Conservation (phyloP, 352 stramenopile species). For the Pythium coloratum region DNA sequence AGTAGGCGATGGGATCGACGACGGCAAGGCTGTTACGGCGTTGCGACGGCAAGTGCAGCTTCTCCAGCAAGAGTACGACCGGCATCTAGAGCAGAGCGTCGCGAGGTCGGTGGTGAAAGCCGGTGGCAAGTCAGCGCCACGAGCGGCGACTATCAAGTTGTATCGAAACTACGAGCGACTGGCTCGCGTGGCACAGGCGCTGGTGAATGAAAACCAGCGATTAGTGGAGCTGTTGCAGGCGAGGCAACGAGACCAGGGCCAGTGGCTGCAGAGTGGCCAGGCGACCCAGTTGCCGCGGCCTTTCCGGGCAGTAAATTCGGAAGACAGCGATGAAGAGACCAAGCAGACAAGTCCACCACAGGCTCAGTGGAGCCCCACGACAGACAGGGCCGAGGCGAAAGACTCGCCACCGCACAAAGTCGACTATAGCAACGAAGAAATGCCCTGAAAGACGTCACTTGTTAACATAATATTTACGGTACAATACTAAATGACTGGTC, state of each 20-base stretch:
- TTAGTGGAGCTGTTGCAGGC: background rate
- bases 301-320: background rate
- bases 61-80: conserved; percentile 19
- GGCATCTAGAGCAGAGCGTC: conserved; percentile 15
- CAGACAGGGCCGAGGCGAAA: background rate
- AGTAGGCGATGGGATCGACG: background rate
- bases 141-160: conserved; percentile 19
- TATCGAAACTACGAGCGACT: conserved; percentile 21
- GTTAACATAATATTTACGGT: background rate
- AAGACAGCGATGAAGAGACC: background rate
- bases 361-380: background rate
- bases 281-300: background rate
- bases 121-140: conserved; percentile 10
- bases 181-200: conserved; percentile 9
- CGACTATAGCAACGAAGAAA: background rate
- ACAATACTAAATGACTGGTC: background rate
- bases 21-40: background rate
- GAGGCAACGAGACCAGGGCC: background rate
- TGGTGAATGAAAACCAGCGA: conserved; percentile 13
- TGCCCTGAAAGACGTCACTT: background rate
- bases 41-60: conserved; percentile 16
- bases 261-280: background rate
- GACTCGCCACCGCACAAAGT: background rate
- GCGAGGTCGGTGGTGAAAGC: conserved; percentile 10
- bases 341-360: background rate